phyloP scores from a whole-genome alignment of 306 rosid species.

The Hylodesmum podocarpum region DNA sequence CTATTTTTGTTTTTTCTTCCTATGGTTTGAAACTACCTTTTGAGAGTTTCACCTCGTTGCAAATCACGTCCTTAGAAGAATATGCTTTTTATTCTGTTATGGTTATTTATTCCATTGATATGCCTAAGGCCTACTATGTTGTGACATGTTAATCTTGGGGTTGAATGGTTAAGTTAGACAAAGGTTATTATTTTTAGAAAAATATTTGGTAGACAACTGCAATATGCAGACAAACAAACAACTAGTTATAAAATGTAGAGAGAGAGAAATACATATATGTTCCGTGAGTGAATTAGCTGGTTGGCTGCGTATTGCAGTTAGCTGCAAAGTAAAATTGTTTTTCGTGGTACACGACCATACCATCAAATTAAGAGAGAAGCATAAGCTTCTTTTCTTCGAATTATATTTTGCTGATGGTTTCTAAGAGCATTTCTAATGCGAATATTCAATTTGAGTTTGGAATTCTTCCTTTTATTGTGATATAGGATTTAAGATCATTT shows the following conservation, averaged over 20 bases:
- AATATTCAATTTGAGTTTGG: no score
- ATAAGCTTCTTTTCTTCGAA: background rate
- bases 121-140: background rate
- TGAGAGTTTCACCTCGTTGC: conserved; percentile 28
- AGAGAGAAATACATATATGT: no score
- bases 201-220: no score
- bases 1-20: conserved; percentile 42
- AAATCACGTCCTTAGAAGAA: conserved; percentile 34
- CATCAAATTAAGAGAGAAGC: background rate
- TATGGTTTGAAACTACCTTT: conserved; percentile 51
- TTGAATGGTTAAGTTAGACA: background rate
- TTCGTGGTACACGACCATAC: background rate
- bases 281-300: no score
- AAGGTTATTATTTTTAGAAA: no score
- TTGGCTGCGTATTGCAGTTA: no score
- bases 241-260: no score
- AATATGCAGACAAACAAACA: no score
- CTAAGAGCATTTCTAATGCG: no score
- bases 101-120: conserved; percentile 6
- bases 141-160: conserved; percentile 12
- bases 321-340: no score
- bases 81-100: conserved; percentile 26
- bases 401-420: background rate
- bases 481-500: no score
- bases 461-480: no score